These are phyloP conservation scores for Candida odintsovae DNA, from an alignment of 805 yeast genomes.

Conservation along the genomic window DNA sequence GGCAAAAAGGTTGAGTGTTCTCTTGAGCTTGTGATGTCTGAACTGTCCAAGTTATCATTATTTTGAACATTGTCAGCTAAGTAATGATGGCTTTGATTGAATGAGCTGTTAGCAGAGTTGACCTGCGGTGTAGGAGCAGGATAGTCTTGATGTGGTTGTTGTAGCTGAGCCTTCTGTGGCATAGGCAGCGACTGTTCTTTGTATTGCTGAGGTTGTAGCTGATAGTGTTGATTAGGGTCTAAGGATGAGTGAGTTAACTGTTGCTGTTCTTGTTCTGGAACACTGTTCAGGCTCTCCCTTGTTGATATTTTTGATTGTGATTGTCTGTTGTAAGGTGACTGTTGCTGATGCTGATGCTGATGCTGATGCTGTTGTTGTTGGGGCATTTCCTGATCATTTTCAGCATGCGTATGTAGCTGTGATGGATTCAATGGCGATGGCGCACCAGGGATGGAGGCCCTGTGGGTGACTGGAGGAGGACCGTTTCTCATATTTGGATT, in stretches of 20 bases:
- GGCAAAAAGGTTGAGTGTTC: constrained; percentile 1
- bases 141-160: constrained; percentile 1
- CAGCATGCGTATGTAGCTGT: not conserved
- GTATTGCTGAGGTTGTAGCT: not conserved
- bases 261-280: not conserved
- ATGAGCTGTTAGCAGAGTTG: not conserved
- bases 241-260: no score
- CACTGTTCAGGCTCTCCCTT: not conserved
- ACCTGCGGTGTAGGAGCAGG: not conserved
- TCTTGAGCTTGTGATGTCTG: constrained; percentile 1
- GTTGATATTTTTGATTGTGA: not conserved
- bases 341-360: no score
- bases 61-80: constrained; percentile 19
- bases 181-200: not conserved
- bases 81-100: constrained; percentile 15
- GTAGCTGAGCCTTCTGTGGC: not conserved
- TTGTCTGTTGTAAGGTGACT: no score
- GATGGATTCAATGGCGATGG: constrained; percentile 15
- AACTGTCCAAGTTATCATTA: constrained; percentile 6
- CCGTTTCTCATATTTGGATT: not conserved
- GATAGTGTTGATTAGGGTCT: no score
- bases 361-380: no score
- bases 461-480: constrained; percentile 2
- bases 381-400: not conserved
- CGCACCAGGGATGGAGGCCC: constrained; percentile 15